A percentile compares a stretch with the other conserved stretches of the same genome.
Evolutionary conservation across 768 basidiomycete genomes (phyloP).

Genomic region (Mycena amicta): DNA sequence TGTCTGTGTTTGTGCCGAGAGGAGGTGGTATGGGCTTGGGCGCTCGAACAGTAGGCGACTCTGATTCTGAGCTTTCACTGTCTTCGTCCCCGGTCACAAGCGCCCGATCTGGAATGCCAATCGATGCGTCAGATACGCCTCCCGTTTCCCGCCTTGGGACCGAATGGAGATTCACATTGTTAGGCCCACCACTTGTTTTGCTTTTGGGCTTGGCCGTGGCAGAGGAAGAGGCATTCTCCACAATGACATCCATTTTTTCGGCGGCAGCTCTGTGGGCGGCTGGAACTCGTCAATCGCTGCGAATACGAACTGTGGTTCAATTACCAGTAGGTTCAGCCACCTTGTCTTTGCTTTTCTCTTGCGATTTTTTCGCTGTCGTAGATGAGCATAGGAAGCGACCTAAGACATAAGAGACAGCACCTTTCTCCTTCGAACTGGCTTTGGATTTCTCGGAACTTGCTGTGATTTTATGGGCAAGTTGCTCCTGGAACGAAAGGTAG

Average conservation of each 20-base stretch:
- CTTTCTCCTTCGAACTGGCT: neutral
- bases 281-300: neutral
- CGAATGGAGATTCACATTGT: conserved; percentile 17
- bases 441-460: neutral
- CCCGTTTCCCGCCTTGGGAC: conserved; percentile 1
- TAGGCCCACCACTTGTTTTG: neutral
- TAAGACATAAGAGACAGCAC: no score
- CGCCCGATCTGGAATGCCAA: conserved; percentile 2
- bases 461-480: neutral
- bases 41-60: conserved; percentile 5
- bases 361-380: no score
- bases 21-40: neutral
- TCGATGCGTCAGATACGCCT: conserved; percentile 13
- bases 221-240: no score
- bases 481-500: conserved; percentile 8
- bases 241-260: no score
- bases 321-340: no score
- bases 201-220: conserved; percentile 11
- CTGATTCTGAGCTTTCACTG: conserved; percentile 10
- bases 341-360: no score
- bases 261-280: neutral
- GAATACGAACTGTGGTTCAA: no score
- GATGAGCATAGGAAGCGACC: no score
- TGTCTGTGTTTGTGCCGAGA: neutral
- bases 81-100: conserved; percentile 5